Conservation (phyloP, 306 rosid species). For the Vigna reflexopilosa region DNA sequence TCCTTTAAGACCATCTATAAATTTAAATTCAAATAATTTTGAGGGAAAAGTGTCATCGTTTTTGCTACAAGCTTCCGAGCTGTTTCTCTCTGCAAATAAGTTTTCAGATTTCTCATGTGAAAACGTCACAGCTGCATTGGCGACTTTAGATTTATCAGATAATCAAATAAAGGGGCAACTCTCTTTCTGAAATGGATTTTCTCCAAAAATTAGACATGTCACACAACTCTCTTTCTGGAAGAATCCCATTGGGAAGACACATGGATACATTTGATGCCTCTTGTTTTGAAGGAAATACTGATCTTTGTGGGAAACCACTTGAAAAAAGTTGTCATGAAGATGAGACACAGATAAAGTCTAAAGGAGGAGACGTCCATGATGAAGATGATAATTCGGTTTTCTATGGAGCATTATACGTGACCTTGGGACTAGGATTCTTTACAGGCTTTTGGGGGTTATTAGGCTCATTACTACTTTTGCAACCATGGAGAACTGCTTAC, state of each 20-base stretch:
- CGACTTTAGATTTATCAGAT: neutral
- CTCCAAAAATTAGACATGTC: neutral
- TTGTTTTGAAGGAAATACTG: neutral
- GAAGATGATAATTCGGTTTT: constrained; percentile 6
- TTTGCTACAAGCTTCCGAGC: neutral
- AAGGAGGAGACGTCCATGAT: neutral
- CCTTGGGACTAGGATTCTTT: constrained; percentile 27
- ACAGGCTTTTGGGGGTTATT: constrained; percentile 14
- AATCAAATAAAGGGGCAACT: neutral
- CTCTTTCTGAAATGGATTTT: neutral
- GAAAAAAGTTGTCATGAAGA: neutral
- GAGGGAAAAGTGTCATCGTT: neutral
- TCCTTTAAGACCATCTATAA: neutral
- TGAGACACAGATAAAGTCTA: neutral
- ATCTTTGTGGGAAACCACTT: constrained; percentile 29
- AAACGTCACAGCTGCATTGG: neutral
- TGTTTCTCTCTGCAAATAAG: neutral
- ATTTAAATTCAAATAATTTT: neutral
- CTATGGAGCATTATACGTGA: constrained; percentile 23
- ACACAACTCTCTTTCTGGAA: constrained; percentile 1
- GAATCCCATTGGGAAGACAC: constrained; percentile 7
- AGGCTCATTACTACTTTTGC: neutral
- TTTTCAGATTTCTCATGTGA: neutral
- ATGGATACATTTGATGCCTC: neutral
- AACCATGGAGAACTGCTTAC: neutral